A percentile compares a stretch with the other conserved stretches of the same genome.
Conservation (phyloP, 116 monocot genomes). For the Thalassia testudinum region DNA sequence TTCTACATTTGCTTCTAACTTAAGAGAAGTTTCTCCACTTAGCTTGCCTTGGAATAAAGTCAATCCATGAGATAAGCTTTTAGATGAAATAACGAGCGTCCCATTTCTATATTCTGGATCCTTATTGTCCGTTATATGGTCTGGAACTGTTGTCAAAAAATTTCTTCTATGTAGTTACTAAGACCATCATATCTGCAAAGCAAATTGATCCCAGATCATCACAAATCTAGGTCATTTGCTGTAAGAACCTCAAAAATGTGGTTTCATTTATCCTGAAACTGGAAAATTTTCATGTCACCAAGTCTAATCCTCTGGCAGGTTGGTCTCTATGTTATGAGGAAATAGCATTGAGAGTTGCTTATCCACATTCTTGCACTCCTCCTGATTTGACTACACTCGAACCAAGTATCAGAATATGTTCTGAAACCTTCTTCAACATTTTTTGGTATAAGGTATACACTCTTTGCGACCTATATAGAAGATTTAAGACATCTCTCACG, state of each 20-base stretch:
- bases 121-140: conserved; percentile 58
- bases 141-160: conserved; percentile 54
- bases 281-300: conserved; percentile 60
- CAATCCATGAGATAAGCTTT: conserved; percentile 87
- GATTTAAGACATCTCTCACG: conserved; percentile 22
- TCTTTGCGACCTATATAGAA: conserved; percentile 20
- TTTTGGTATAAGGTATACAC: conserved; percentile 22
- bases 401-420: conserved; percentile 31
- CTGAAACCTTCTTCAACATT: conserved; percentile 25
- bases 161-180: conserved; percentile 58
- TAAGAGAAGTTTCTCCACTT: conserved; percentile 40
- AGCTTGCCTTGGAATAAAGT: conserved; percentile 70
- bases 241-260: conserved; percentile 59
- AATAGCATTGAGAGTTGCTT: conserved; percentile 20
- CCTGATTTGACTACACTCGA: conserved; percentile 19
- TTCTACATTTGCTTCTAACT: conserved; percentile 49
- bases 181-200: conserved; percentile 39
- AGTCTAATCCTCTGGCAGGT: conserved; percentile 47
- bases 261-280: conserved; percentile 60
- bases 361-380: conserved; percentile 14
- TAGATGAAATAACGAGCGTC: conserved; percentile 61
- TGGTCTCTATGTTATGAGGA: conserved; percentile 62
- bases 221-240: conserved; percentile 59
- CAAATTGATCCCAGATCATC: conserved; percentile 60
- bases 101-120: conserved; percentile 68